A percentile compares a stretch with the other conserved stretches of the same genome.
phyloP scores from a whole-genome alignment of 495 filamentous ascomycete genomes.

The Acidomyces sp. region DNA sequence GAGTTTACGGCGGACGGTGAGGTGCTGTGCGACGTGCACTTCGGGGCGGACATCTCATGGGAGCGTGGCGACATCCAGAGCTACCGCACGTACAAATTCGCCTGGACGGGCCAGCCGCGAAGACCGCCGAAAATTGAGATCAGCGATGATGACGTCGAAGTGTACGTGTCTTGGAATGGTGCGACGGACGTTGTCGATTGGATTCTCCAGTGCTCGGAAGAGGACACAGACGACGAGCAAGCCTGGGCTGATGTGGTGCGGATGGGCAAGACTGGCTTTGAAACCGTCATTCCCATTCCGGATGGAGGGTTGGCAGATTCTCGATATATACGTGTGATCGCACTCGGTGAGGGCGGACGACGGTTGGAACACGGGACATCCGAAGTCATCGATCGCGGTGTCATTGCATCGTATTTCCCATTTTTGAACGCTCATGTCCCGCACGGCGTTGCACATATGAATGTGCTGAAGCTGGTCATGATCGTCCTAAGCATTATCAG shows the following conservation, averaged over 20 bases:
- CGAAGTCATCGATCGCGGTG: constrained; percentile 11
- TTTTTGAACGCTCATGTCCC: not conserved
- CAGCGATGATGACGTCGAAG: constrained; percentile 6
- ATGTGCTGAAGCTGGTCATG: constrained; percentile 1
- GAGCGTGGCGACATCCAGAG: constrained; percentile 17
- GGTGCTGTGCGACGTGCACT: constrained; percentile 24
- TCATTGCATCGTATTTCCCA: constrained; percentile 11
- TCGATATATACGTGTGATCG: constrained; percentile 18
- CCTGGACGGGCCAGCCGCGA: constrained; percentile 15
- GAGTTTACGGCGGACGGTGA: constrained; percentile 20
- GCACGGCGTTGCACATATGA: not conserved
- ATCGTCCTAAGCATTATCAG: constrained; percentile 2
- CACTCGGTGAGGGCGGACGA: constrained; percentile 3
- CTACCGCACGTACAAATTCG: constrained; percentile 20
- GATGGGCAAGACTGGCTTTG: constrained; percentile 14
- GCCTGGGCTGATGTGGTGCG: constrained; percentile 11
- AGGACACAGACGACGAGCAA: constrained; percentile 4
- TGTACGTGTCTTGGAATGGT: constrained; percentile 22
- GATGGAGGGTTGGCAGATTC: not conserved
- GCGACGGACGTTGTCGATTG: constrained; percentile 19
- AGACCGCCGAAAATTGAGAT: constrained; percentile 5
- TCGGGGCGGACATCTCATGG: constrained; percentile 15
- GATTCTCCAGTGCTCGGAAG: constrained; percentile 15
- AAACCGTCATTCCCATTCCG: constrained; percentile 13
- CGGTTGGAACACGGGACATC: constrained; percentile 9